Percentiles rank a stretch among this genome's conserved stretches.
These are phyloP conservation scores for Zalerion maritima DNA, from an alignment of 495 filamentous ascomycete genomes.

Conservation along the genomic window DNA sequence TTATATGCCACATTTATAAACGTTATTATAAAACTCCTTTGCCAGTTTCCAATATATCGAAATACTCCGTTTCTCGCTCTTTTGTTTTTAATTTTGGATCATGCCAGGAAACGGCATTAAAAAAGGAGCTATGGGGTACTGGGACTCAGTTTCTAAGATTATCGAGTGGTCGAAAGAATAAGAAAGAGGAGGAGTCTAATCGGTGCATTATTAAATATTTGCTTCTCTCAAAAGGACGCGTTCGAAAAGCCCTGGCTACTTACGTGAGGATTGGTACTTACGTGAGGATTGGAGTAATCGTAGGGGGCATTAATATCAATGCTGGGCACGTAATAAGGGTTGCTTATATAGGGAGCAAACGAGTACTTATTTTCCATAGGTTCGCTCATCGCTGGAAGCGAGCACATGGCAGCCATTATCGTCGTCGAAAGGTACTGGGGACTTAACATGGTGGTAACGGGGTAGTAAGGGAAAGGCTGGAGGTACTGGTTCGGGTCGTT, in stretches of 20 bases:
- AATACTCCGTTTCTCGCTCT: slow-evolving; percentile 1
- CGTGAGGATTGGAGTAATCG: slow-evolving; percentile 51
- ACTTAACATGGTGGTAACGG: slow-evolving; percentile 45
- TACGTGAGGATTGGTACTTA: slow-evolving; percentile 33
- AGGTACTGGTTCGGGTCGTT: slow-evolving; percentile 43
- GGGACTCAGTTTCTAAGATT: slow-evolving; percentile 42
- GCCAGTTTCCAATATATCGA: no score
- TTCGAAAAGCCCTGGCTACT: slow-evolving; percentile 12
- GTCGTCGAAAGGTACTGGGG: slow-evolving; percentile 48
- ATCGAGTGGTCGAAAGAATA: slow-evolving; percentile 67
- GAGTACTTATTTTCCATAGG: slow-evolving; percentile 45
- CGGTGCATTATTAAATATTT: slow-evolving; percentile 31
- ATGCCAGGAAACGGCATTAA: slow-evolving; percentile 53
- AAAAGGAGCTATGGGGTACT: slow-evolving; percentile 52
- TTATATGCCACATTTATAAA: no score
- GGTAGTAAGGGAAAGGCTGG: slow-evolving; percentile 57
- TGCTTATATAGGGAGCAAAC: slow-evolving; percentile 61
- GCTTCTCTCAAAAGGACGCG: slow-evolving; percentile 19
- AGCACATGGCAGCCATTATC: slow-evolving; percentile 35
- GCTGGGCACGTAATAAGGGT: slow-evolving; percentile 59
- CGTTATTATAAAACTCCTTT: no score
- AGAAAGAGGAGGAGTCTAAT: slow-evolving; percentile 72
- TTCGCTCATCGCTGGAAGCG: slow-evolving; percentile 48
- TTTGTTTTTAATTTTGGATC: slow-evolving; percentile 17
- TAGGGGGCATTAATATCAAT: slow-evolving; percentile 55